These are phyloP conservation scores for Euphrasia arctica DNA, from an alignment of 305 asterid genomes.

Conservation along the genomic window DNA sequence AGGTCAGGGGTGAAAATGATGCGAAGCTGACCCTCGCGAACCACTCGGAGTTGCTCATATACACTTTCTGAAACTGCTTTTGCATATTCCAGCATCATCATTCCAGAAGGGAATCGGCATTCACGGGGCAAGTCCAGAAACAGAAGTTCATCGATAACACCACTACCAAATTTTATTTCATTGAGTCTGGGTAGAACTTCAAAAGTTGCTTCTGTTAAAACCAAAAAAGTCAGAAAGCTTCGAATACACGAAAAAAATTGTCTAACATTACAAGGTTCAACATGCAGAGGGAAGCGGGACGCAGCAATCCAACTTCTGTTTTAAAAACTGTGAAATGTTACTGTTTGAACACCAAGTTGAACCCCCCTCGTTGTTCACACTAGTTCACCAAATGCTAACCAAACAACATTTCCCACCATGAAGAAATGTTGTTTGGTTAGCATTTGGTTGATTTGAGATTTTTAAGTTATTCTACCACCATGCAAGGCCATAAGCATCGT, in stretches of 20 bases:
- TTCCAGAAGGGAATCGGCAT: constrained; percentile 74
- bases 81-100: constrained; percentile 83
- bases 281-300: background rate
- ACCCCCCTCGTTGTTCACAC: background rate
- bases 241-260: background rate
- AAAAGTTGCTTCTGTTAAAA: constrained; percentile 79
- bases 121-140: constrained; percentile 96
- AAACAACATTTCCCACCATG: background rate
- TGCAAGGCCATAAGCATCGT: background rate
- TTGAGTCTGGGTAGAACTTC: constrained; percentile 94
- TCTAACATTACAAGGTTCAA: background rate
- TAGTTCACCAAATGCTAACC: too few species aligned
- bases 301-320: background rate
- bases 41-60: constrained; percentile 86
- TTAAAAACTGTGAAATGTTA: background rate
- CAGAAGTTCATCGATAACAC: constrained; percentile 84
- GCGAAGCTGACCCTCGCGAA: constrained; percentile 93
- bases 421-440: background rate
- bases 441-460: background rate
- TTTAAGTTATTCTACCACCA: background rate
- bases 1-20: constrained; percentile 79
- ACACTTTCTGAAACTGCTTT: constrained; percentile 96
- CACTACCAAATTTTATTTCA: constrained; percentile 90
- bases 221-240: constrained; percentile 14
- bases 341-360: background rate